Evolutionary conservation across 495 filamentous ascomycete genomes (phyloP), one percentile per base, ranked within the genome.

Genomic region (Penicillium tannophilum): DNA sequence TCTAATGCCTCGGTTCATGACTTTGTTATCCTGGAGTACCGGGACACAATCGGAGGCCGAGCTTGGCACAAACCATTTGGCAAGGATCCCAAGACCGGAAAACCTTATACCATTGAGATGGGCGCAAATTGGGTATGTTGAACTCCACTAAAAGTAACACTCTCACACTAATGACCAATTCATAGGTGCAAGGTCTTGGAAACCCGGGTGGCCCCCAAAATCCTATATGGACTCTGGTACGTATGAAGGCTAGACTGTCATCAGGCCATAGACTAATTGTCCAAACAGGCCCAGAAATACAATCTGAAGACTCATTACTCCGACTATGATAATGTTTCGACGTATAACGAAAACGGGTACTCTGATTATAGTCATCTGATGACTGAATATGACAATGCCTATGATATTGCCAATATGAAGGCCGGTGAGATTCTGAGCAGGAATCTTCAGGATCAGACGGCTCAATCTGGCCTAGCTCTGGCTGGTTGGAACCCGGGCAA

Each of bases 1-100:
- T 70, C 76, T 6, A 87, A 90, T 60, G 78, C 77, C 28, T 89
- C 83, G 5, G 69, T 91, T 6, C 71, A 78, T 30, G 88, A 91
- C 63, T 91, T 91, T 61, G 35, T 90, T 33, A 86, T 91, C 43
- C 63, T 92, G 17, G 89, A 92, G 56, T 85, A 86, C 61, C 84
- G 84, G 50, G 74, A 80, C 60, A 75, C 82, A 11, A 82, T 90
- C 54, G 88, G 87, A 9, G 87, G 88, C 51, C 79, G 88, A 45
- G 81, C 82, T 28, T 69, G 71, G 52, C 73, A 83, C 56, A 81
- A 82, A 0, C 77, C 70, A 0, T 90, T 92, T 66, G 88, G 89
- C 7, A 65, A 72, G 42, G 64, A 73, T n/a, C 49, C 69, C 14
- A 58, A 75, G 49, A 49, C 46, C 14, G 82, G 83, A 0, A 76